Percentiles rank a stretch among this genome's conserved stretches.
Conservation (phyloP, 768 basidiomycete species). For the Asterophora lycoperdoides region DNA sequence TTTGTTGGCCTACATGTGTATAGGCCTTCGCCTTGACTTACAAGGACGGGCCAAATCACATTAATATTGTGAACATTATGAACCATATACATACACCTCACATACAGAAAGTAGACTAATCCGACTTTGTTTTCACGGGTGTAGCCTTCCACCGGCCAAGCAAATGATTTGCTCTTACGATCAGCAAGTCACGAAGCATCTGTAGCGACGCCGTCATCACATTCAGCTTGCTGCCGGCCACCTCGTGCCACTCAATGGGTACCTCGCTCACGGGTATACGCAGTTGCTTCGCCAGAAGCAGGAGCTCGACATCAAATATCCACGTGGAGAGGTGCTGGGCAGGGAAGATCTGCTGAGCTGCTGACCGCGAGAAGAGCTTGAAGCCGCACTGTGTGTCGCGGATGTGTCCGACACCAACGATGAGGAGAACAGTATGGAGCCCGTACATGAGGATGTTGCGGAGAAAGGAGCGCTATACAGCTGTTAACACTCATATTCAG, state of each 20-base stretch:
- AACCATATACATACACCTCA: background rate
- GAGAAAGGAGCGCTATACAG: conserved; percentile 69
- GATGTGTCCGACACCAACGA: conserved; percentile 87
- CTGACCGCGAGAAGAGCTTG: conserved; percentile 85
- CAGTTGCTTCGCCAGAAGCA: conserved; percentile 78
- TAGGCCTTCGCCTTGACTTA: no score
- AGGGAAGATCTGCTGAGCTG: conserved; percentile 82
- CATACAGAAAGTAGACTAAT: conserved; percentile 12
- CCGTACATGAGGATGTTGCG: conserved; percentile 95
- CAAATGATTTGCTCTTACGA: conserved; percentile 78
- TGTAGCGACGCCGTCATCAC: conserved; percentile 80
- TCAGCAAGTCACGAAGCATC: conserved; percentile 84
- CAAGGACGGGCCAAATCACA: background rate
- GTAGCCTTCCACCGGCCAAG: conserved; percentile 67
- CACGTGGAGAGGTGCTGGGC: conserved; percentile 83
- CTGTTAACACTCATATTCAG: background rate
- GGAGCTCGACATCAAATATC: conserved; percentile 96
- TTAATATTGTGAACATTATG: no score
- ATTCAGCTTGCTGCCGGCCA: conserved; percentile 87
- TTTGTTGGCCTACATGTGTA: no score
- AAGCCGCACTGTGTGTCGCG: conserved; percentile 97
- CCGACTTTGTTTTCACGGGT: conserved; percentile 16
- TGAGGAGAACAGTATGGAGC: conserved; percentile 81
- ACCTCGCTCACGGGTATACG: conserved; percentile 81
- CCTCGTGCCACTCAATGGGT: conserved; percentile 90